Evolutionary conservation across 2,329 filamentous ascomycete genomes (phyloP), one percentile per base, ranked within the genome.

Genomic region (Paecilomyces sp.): DNA sequence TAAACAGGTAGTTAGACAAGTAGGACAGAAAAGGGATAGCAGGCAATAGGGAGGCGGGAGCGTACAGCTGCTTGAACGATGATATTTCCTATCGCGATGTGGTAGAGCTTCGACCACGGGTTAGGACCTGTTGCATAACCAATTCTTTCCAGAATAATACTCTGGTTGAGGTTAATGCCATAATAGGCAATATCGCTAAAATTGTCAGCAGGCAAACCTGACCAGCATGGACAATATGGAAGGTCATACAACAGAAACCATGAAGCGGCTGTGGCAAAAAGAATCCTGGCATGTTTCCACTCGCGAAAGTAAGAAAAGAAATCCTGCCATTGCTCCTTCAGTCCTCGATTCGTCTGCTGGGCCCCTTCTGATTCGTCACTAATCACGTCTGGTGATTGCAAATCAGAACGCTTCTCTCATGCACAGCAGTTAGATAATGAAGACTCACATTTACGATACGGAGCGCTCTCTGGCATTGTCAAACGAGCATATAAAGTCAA

Each of bases 121-220:
- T 65, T 73, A 4, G 58, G 61, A 11, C 69, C 72, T 2, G 64
- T 69, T 2, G 68, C 66, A 61, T 67, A 74, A 3, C 72, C 72
- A 57, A 74, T 74, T 33, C 64, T 65, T 12, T 62, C 57, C 1
- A 74, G 62, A 15, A 74, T 69, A 58, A 72, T 66, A 24, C 70
- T 70, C 50, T 74, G 67, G 47, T 75, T 75, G 33, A 75, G 66
- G 55, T 72, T 73, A 56, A 72, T 64, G 28, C 73, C 72, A 57
- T 70, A 72, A 54, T 70, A 74, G 4, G 71, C 71, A 55, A 72
- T 66, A 53, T 72, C 70, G 47, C 58, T 64, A 11, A 18, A 3
- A 41, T 11, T 15, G 33, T 36, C 33, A 36, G 33, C 13, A 36
- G 3, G 13, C 1, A 8, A 36, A 12, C 9, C 33, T 8, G 3